These are phyloP conservation scores for Macrolepiota dolichaula DNA, from an alignment of 768 basidiomycete genomes.

Conservation along the genomic window DNA sequence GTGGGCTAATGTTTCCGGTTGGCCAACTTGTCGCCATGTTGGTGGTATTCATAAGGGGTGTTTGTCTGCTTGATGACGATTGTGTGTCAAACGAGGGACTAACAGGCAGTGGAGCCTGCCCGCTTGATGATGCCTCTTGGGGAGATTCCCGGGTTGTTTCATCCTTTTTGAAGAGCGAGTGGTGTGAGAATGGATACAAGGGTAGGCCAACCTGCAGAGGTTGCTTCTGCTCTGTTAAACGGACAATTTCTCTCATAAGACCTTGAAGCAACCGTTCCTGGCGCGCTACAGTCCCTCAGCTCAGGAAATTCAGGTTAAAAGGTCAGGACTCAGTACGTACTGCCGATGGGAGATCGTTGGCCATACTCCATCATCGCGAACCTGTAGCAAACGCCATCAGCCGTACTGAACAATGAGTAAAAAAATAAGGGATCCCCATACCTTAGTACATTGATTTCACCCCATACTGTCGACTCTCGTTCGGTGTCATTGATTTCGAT, in stretches of 20 bases:
- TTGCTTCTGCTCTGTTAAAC: constrained; percentile 76
- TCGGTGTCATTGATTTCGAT: constrained; percentile 77
- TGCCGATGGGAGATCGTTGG: constrained; percentile 74
- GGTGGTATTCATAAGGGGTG: background rate
- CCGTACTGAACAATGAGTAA: background rate
- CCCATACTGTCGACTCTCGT: constrained; percentile 78
- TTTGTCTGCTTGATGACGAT: constrained; percentile 18
- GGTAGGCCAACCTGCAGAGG: constrained; percentile 80
- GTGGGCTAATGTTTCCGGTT: background rate
- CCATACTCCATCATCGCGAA: constrained; percentile 86
- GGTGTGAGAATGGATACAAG: constrained; percentile 77
- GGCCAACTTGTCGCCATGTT: background rate
- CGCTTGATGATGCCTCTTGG: constrained; percentile 9
- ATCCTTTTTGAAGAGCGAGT: constrained; percentile 55
- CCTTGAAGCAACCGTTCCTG: constrained; percentile 82
- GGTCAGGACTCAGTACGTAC: constrained; percentile 39
- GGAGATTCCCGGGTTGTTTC: constrained; percentile 19
- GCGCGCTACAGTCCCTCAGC: constrained; percentile 45
- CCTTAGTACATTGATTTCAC: constrained; percentile 83
- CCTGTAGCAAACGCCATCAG: constrained; percentile 31
- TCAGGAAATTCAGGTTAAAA: constrained; percentile 1
- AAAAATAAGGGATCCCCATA: constrained; percentile 23
- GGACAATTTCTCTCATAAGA: constrained; percentile 81
- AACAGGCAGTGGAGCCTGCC: constrained; percentile 34
- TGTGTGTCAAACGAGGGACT: constrained; percentile 33